These are phyloP conservation scores for Alternaria gaisen DNA, from an alignment of 2,329 filamentous ascomycete species.

Conservation along the genomic window DNA sequence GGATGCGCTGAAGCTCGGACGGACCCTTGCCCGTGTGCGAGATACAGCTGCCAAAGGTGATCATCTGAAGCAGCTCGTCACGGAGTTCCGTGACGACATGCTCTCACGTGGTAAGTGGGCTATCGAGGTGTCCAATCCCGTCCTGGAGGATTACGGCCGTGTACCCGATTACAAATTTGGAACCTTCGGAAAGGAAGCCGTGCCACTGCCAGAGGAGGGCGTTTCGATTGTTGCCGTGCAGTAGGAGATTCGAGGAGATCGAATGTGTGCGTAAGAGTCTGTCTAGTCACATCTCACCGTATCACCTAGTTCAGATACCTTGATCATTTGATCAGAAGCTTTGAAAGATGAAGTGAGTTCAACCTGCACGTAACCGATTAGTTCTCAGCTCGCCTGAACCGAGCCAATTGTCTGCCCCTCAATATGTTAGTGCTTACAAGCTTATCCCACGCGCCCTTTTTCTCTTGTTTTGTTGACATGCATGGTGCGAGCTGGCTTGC, in stretches of 20 bases:
- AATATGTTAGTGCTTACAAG: neutral
- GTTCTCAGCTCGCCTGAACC: neutral
- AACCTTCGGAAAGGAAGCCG: neutral
- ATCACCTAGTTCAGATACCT: neutral
- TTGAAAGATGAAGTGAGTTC: neutral
- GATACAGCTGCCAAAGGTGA: too few species aligned
- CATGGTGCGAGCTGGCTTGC: neutral
- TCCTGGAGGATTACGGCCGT: too few species aligned
- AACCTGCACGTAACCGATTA: neutral
- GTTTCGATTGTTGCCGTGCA: neutral
- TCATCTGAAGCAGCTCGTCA: too few species aligned
- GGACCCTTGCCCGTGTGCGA: too few species aligned
- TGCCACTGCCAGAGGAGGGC: neutral
- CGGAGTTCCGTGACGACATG: too few species aligned
- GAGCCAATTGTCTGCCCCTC: neutral
- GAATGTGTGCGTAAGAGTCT: neutral
- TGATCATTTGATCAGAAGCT: neutral
- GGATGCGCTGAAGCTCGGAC: too few species aligned
- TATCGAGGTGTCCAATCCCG: too few species aligned
- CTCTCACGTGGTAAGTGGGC: too few species aligned
- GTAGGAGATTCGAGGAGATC: neutral
- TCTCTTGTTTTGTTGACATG: neutral
- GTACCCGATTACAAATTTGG: neutral
- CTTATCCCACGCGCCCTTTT: neutral
- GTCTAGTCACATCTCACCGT: neutral